A percentile compares a stretch with the other conserved stretches of the same genome.
Evolutionary conservation across 768 basidiomycete genomes (phyloP).

Genomic region (Termitomyces sp.): DNA sequence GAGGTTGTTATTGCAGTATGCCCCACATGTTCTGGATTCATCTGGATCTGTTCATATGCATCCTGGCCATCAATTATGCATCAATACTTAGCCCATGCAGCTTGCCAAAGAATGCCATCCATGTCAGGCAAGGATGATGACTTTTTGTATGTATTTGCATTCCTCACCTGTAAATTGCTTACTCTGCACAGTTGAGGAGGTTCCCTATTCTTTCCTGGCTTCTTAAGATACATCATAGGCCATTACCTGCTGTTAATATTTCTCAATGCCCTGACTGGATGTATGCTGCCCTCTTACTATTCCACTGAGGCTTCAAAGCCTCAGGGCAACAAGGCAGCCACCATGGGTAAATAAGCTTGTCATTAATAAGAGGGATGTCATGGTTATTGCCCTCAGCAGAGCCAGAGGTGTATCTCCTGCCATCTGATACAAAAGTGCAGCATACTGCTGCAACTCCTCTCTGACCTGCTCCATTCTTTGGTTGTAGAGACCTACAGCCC

Average conservation of each 20-base stretch:
- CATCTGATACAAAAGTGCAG: background rate
- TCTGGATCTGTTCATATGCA: background rate
- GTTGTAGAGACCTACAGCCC: background rate
- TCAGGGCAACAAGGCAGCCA: background rate
- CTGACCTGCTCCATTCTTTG: background rate
- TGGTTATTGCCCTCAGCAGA: background rate
- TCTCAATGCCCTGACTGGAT: background rate
- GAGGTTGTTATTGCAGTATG: background rate
- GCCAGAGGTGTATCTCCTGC: background rate
- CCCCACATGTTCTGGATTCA: background rate
- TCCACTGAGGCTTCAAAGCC: background rate
- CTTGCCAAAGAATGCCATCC: background rate
- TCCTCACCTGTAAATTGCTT: background rate
- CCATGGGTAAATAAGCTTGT: background rate
- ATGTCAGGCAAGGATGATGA: background rate
- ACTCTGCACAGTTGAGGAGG: background rate
- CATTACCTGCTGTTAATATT: accelerated
- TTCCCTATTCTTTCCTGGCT: background rate
- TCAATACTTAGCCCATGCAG: background rate
- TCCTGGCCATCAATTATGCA: background rate
- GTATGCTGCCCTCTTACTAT: background rate
- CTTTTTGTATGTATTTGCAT: background rate
- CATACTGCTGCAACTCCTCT: background rate
- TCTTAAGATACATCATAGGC: background rate
- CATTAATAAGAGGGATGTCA: background rate